Conservation (phyloP, 805 yeast species). For the Ascoidea asiatica region DNA sequence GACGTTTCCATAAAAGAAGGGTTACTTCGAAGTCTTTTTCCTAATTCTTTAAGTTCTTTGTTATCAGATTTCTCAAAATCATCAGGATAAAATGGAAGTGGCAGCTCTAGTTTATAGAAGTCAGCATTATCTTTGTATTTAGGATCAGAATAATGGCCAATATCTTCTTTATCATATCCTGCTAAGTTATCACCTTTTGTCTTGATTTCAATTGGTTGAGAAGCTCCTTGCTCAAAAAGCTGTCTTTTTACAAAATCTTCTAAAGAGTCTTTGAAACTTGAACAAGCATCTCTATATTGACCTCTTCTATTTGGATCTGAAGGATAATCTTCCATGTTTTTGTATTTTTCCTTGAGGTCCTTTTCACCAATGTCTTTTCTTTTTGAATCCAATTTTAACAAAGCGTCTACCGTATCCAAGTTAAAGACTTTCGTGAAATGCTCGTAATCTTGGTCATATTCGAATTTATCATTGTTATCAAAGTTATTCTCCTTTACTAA, state of each 20-base stretch:
- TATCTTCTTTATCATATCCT: neutral
- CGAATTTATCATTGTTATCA: slow-evolving; percentile 4
- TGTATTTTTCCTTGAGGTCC: slow-evolving; percentile 28
- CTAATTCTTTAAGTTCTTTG: neutral
- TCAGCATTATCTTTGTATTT: neutral
- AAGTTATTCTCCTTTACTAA: slow-evolving; percentile 2
- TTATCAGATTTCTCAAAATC: neutral
- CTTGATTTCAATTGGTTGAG: neutral
- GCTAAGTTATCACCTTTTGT: neutral
- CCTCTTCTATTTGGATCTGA: neutral
- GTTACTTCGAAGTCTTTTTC: neutral
- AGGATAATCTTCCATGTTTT: neutral
- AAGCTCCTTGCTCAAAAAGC: neutral
- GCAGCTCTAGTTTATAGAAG: neutral
- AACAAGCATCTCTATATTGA: neutral
- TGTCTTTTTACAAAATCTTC: neutral
- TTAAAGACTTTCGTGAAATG: neutral
- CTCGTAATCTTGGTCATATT: slow-evolving; percentile 2
- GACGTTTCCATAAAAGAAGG: neutral
- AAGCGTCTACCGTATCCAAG: slow-evolving; percentile 14
- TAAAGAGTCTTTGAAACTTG: neutral
- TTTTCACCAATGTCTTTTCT: slow-evolving; percentile 27
- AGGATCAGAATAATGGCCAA: neutral
- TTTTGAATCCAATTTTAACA: slow-evolving; percentile 20
- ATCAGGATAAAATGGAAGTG: neutral